Base-by-base conservation (phyloP, 192 early-diverging fungal genomes). In the Phlyctochytrium bullatum region DNA sequence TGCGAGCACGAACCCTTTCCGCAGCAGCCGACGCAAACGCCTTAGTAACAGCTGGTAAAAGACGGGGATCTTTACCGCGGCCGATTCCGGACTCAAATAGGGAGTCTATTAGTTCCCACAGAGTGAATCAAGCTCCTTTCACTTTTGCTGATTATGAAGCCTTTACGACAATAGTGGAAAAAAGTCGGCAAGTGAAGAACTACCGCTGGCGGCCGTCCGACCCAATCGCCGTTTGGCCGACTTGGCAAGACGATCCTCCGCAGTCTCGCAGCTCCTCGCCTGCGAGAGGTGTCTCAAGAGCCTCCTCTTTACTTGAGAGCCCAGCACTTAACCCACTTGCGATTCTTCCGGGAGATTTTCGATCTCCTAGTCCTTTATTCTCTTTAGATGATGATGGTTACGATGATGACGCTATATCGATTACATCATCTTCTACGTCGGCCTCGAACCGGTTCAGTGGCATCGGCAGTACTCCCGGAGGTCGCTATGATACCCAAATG, bases 361-460 rank as follows among this genome's bases (percentile, higher is more conserved):
- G 79, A 23, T 64, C 72, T 16, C 76, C 76, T 27, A 80, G 79
- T 52, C 79, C 79, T 2, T 50, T 80, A 33, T 80, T 80, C 63
- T 63, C 30, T 14, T 35, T 67, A 2, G 79, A 80, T 12, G 78
- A 80, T 30, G 63, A 74, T 54, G 73, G 76, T 36, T 57, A 36
- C 34, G 72, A 60, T 36, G 77, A 74, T 32, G 75, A 74, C 34
- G 76, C 65, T 16, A 64, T 24, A 2, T 67, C 71, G 31, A 74
- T 71, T 6, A 74, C 58, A 20, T 27, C 59, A 30, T 62, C 59
- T 17, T 62, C 59, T 23, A 50, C 61, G 24, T 59, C 58, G 2
- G 68, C 58, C 28, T 76, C 66, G 32, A 62, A 47, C 24, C 72
- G 73, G 16, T 61, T 56, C 10, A 61, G 64, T 17, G 23, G 31